A percentile compares a stretch with the other conserved stretches of the same genome.
Conservation (phyloP, 495 filamentous ascomycete genomes). For the Aspergillus conjunctus region DNA sequence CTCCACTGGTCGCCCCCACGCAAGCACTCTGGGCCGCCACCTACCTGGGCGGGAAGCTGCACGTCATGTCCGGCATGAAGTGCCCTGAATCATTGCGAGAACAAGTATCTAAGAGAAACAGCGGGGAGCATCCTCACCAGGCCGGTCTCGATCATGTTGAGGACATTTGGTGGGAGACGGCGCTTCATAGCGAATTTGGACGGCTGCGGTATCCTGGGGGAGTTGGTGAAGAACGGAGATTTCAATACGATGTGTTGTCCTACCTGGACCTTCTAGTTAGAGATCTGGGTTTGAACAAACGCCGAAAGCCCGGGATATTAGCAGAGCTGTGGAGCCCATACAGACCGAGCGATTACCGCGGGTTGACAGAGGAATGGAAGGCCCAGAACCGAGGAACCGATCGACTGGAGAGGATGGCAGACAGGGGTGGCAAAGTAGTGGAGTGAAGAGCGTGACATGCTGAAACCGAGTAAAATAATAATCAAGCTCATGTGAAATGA, state of each 20-base stretch:
- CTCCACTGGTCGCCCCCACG: slow-evolving; percentile 8
- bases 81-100: slow-evolving; percentile 6
- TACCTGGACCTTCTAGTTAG: slow-evolving; percentile 12
- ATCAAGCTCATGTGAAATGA: neutral
- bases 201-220: slow-evolving; percentile 14
- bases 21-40: slow-evolving; percentile 17
- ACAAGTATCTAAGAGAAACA: neutral
- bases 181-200: slow-evolving; percentile 2
- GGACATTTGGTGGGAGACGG: neutral
- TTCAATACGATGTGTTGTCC: slow-evolving; percentile 8
- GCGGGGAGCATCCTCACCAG: neutral
- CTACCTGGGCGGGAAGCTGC: slow-evolving; percentile 10
- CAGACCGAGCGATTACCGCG: slow-evolving; percentile 52
- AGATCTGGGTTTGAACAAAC: slow-evolving; percentile 13
- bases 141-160: neutral
- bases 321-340: slow-evolving; percentile 51
- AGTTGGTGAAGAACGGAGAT: slow-evolving; percentile 2
- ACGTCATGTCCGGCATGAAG: neutral
- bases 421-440: neutral
- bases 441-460: neutral
- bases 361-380: slow-evolving; percentile 51
- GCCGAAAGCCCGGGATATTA: slow-evolving; percentile 23
- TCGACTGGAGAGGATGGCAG: neutral
- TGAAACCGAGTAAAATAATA: neutral
- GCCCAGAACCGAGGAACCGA: slow-evolving; percentile 4